These are phyloP conservation scores for Ogataea naganishii DNA, from an alignment of 805 yeast genomes.

Conservation along the genomic window DNA sequence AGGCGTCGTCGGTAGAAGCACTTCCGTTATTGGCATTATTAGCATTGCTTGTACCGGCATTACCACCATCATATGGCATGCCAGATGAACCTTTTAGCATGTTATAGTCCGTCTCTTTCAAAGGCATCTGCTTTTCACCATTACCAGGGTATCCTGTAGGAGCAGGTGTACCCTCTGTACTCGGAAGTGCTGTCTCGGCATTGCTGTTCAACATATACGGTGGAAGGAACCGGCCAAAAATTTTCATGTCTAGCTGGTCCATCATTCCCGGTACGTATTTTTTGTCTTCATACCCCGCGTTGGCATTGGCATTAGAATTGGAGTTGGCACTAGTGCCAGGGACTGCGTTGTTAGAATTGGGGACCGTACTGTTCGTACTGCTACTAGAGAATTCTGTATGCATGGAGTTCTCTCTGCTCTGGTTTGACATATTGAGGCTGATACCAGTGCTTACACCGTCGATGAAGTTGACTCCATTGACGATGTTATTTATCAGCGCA, in stretches of 20 bases:
- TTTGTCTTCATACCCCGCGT: background rate
- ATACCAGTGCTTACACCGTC: conserved; percentile 27
- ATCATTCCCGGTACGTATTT: conserved; percentile 72
- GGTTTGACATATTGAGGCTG: conserved; percentile 14
- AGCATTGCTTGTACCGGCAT: conserved; percentile 1
- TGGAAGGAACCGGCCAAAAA: conserved; percentile 77
- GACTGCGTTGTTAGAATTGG: conserved; percentile 3
- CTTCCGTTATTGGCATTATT: background rate
- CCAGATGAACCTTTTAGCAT: conserved; percentile 4
- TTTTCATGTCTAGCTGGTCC: conserved; percentile 76
- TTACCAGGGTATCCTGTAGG: conserved; percentile 5
- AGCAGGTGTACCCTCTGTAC: conserved; percentile 11
- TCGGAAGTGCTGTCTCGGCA: conserved; percentile 13
- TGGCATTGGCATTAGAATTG: background rate
- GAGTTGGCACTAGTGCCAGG: background rate
- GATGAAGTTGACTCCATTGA: conserved; percentile 24
- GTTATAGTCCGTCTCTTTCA: background rate
- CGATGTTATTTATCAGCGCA: conserved; percentile 13
- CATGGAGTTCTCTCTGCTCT: too few species aligned
- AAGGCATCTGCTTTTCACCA: background rate
- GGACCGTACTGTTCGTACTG: conserved; percentile 3
- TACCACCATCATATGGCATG: conserved; percentile 3
- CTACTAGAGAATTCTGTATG: too few species aligned
- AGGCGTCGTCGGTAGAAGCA: background rate
- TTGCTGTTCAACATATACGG: conserved; percentile 63